Base-by-base conservation (phyloP, 179 eudicot genomes). In the Dionaea muscipula region DNA sequence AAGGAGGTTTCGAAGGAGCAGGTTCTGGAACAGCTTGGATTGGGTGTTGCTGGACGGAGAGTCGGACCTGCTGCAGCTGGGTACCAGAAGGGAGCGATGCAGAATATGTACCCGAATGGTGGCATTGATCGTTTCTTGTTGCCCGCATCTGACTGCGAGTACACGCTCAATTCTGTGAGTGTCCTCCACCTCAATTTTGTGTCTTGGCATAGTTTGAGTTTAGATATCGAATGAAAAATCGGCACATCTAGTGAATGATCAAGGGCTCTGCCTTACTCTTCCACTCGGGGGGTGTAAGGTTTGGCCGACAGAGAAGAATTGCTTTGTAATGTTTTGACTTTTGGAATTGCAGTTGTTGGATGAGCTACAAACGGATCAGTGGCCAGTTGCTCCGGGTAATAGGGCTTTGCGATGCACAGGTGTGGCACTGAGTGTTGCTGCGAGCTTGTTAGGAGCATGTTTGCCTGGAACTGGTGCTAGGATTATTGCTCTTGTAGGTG, bases 91-190 rank as follows among this genome's bases (percentile, higher is more conserved):
- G 73, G 63, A 37, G 54, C 67, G 26, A 69, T 61, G 25, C 73
- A 63, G 68, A 75, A 70, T 57, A 82, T 77, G 57, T 45, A 62
- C 14, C 64, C 67, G 0, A 57, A 55, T 64, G 36, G 71, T 0
- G 93, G 84, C 28, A 61, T 84, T 56, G 55, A 68, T 44, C 70
- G 93, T 67, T 91, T 91, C 51, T 73, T 91, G 70, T 77, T 91
- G 71, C 98, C 96, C 13, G 96, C 94, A 26, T 72, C 94, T 1
- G 98, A 91, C 47, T 87, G 98, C 47, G 98, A 87, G 63, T 91
- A 73, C 55, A 64, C 86, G 1, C 83, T 91, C 35, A 31, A 31
- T 31, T 31, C 35, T 0, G 35, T 31, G 35, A 31, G 35, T 31
- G 35, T 13, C 35, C n/a, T 13, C 35, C n/a, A 16, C 51, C 25